Conservation (phyloP, 225 moss, liverwort and hornwort genomes). For the Takakia lepidozioides region DNA sequence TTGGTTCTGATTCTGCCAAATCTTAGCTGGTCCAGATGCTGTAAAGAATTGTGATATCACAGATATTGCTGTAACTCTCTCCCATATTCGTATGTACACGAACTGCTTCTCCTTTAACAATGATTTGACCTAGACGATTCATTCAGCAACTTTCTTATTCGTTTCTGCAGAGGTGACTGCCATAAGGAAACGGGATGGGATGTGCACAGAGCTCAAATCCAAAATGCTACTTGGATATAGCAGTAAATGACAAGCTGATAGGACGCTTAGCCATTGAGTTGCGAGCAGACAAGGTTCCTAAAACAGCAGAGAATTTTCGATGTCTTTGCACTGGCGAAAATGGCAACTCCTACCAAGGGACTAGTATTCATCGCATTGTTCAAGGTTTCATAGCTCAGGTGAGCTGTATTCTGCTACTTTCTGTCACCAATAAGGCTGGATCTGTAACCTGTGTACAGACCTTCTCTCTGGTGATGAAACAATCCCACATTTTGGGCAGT, state of each 20-base stretch:
- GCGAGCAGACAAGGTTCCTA: slow-evolving; percentile 67
- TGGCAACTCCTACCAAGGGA: slow-evolving; percentile 64
- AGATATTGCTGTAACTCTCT: too few species aligned
- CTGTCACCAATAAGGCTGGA: background rate
- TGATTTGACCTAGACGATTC: too few species aligned
- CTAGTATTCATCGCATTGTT: slow-evolving; percentile 57
- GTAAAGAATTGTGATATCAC: too few species aligned
- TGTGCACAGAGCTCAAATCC: slow-evolving; percentile 54
- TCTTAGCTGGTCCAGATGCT: too few species aligned
- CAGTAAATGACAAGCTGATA: slow-evolving; percentile 54
- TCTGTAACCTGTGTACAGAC: too few species aligned
- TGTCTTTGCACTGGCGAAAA: slow-evolving; percentile 60
- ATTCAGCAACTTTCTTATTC: too few species aligned
- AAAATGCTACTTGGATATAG: slow-evolving; percentile 60
- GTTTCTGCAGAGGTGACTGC: too few species aligned
- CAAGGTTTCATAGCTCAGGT: slow-evolving; percentile 82
- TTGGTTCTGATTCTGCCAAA: too few species aligned
- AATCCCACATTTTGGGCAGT: too few species aligned
- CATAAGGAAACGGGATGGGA: slow-evolving; percentile 70
- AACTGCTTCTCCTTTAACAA: too few species aligned
- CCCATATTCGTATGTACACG: too few species aligned
- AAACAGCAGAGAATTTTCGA: slow-evolving; percentile 65
- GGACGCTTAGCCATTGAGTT: slow-evolving; percentile 67
- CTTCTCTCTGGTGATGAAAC: too few species aligned
- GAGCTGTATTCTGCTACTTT: slow-evolving; percentile 6